Percentiles rank a stretch among this genome's conserved stretches.
These are phyloP conservation scores for Osmozyma mogii DNA, from an alignment of 805 yeast species.

Conservation along the genomic window DNA sequence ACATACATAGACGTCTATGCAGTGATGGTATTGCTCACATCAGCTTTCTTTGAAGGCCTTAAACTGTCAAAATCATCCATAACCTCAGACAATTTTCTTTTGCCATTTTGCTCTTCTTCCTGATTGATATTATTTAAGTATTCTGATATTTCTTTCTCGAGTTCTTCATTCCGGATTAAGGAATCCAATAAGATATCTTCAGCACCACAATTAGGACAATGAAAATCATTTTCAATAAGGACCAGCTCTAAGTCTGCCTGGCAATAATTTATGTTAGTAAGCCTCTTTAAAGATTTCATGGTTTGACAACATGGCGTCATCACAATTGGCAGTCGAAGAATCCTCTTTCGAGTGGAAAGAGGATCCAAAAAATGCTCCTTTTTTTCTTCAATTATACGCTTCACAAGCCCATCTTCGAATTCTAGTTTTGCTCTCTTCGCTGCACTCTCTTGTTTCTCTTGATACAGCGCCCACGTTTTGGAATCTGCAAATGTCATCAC, in stretches of 20 bases:
- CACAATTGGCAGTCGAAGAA: slow-evolving; percentile 61
- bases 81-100: background rate
- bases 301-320: slow-evolving; percentile 74
- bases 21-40: no score
- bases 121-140: slow-evolving; percentile 42
- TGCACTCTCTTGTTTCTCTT: slow-evolving; percentile 53
- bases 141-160: slow-evolving; percentile 45
- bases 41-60: no score
- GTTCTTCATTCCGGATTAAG: slow-evolving; percentile 52
- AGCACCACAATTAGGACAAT: slow-evolving; percentile 78
- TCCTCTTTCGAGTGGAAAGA: slow-evolving; percentile 42
- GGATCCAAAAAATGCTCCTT: slow-evolving; percentile 58
- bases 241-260: slow-evolving; percentile 32
- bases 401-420: slow-evolving; percentile 37
- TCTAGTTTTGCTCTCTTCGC: slow-evolving; percentile 41
- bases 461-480: slow-evolving; percentile 83
- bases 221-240: slow-evolving; percentile 75
- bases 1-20: no score
- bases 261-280: slow-evolving; percentile 35
- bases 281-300: slow-evolving; percentile 47
- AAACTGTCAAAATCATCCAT: background rate
- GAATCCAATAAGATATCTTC: slow-evolving; percentile 73
- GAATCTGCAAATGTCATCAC: slow-evolving; percentile 95
- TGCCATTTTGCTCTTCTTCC: slow-evolving; percentile 14
- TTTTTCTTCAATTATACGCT: slow-evolving; percentile 22